Conservation (phyloP, 208 protist genomes). For the Leishmania tropica region DNA sequence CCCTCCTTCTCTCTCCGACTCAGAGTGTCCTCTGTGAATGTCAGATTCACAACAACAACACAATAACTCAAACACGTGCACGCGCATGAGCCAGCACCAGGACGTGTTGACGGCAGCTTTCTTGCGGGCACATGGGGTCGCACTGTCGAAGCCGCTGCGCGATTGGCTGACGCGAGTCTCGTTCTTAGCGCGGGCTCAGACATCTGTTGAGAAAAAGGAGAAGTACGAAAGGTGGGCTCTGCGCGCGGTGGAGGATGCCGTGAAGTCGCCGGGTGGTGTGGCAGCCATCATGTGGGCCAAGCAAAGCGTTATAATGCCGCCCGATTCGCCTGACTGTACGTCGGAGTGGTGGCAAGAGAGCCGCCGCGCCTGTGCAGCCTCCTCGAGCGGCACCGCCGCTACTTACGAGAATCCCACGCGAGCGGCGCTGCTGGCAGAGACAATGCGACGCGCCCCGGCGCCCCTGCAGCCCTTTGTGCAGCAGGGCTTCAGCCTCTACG, state of each 20-base stretch:
- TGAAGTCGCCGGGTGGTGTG: constrained; percentile 35
- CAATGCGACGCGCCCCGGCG: constrained; percentile 46
- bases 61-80: neutral
- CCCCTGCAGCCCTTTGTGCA: constrained; percentile 60
- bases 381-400: neutral
- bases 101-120: constrained; percentile 54
- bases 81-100: constrained; percentile 19
- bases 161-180: constrained; percentile 73
- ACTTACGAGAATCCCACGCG: constrained; percentile 14
- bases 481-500: constrained; percentile 66
- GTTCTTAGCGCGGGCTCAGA: constrained; percentile 55
- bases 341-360: constrained; percentile 32
- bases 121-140: constrained; percentile 50
- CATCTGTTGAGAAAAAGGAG: constrained; percentile 34
- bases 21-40: constrained; percentile 2
- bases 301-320: constrained; percentile 70
- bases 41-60: neutral
- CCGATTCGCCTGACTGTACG: constrained; percentile 35
- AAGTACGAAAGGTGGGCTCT: constrained; percentile 78
- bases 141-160: constrained; percentile 43
- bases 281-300: constrained; percentile 49
- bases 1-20: neutral
- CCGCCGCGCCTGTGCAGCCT: neutral
- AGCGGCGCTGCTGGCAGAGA: constrained; percentile 44
- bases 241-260: constrained; percentile 52